Conservation (phyloP, 2,329 filamentous ascomycete genomes). For the Hypoxylon sp. region DNA sequence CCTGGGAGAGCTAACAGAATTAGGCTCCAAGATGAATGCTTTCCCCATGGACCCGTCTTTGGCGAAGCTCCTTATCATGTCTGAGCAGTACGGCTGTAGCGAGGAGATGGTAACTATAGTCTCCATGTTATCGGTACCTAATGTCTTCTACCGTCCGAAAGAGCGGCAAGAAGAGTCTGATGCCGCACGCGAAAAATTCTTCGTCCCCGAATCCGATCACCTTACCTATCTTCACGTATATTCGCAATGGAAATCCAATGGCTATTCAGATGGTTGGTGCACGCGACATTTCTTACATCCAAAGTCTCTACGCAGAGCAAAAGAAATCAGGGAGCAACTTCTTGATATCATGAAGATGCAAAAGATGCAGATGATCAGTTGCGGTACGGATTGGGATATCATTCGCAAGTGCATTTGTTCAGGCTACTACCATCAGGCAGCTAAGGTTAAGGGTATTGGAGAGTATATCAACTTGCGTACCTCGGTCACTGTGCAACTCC, state of each 20-base stretch:
- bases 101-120: constrained; percentile 99
- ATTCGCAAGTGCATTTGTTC: constrained; percentile 97
- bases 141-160: constrained; percentile 96
- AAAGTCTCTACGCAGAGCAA: constrained; percentile 91
- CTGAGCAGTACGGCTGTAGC: constrained; percentile 89
- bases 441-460: constrained; percentile 94
- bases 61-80: constrained; percentile 93
- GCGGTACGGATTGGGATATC: constrained; percentile 96
- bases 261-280: constrained; percentile 92
- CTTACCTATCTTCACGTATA: constrained; percentile 96
- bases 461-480: constrained; percentile 98
- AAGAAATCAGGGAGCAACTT: constrained; percentile 94
- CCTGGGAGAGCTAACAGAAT: constrained; percentile 87
- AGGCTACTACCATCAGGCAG: constrained; percentile 98
- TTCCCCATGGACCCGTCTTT: constrained; percentile 98
- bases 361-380: constrained; percentile 88
- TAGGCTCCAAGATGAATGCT: constrained; percentile 94
- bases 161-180: constrained; percentile 98
- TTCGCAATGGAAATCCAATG: constrained; percentile 93
- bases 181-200: constrained; percentile 95
- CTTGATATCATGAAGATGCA: constrained; percentile 94
- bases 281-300: constrained; percentile 92
- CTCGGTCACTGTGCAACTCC: constrained; percentile 92
- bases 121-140: constrained; percentile 96
- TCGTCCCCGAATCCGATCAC: constrained; percentile 97